These are phyloP conservation scores for Alternaria ventricosa DNA, from an alignment of 2,329 filamentous ascomycete genomes.

Conservation along the genomic window DNA sequence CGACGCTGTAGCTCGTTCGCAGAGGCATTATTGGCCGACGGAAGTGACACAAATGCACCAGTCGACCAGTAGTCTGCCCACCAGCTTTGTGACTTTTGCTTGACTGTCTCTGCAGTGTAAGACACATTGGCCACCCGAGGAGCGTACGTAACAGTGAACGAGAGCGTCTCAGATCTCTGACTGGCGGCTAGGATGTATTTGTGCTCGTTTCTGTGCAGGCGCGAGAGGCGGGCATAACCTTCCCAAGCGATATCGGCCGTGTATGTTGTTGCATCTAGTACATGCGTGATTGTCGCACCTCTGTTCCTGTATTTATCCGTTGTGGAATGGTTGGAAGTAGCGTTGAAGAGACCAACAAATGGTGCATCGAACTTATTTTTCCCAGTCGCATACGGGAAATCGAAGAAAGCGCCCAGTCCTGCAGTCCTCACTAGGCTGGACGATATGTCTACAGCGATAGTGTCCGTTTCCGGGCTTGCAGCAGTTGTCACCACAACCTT, in stretches of 20 bases:
- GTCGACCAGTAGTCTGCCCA: conserved; percentile 60
- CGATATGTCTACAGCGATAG: conserved; percentile 53
- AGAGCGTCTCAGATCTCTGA: conserved; percentile 30
- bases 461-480: conserved; percentile 56
- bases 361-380: conserved; percentile 62
- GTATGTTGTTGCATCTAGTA: conserved; percentile 54
- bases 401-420: conserved; percentile 57
- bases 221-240: conserved; percentile 36
- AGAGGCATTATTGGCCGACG: conserved; percentile 46
- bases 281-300: conserved; percentile 53
- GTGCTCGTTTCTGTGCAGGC: conserved; percentile 49
- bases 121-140: conserved; percentile 43
- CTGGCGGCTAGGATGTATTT: conserved; percentile 51
- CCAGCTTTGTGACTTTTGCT: conserved; percentile 49
- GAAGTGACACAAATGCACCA: conserved; percentile 61
- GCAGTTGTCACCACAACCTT: conserved; percentile 54
- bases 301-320: conserved; percentile 34
- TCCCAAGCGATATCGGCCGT: conserved; percentile 52
- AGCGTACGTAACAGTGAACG: conserved; percentile 34
- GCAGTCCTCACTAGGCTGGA: conserved; percentile 51
- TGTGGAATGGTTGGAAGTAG: conserved; percentile 55
- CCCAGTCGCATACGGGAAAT: conserved; percentile 59
- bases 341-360: conserved; percentile 61
- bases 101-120: conserved; percentile 30
- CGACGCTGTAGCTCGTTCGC: conserved; percentile 61